Evolutionary conservation across 169 alveolate genomes (phyloP), one percentile per base, ranked within the genome.

Genomic region (Babesia microti): DNA sequence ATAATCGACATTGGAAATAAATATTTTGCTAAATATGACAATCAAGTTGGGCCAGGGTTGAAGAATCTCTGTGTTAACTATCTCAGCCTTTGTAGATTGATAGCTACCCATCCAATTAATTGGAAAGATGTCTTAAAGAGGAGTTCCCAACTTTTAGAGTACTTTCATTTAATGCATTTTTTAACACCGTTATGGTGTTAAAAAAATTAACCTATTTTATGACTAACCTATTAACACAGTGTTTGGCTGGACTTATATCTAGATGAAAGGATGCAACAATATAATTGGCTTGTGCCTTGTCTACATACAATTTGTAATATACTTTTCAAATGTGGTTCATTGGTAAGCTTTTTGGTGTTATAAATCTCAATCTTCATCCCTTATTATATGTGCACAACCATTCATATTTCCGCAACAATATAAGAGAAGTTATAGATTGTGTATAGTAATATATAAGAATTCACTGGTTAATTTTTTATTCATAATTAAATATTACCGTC

Each of bases 221-320:
- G n/a, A n/a, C n/a, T n/a, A n/a, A n/a, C n/a, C n/a, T n/a, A n/a
- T n/a, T n/a, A n/a, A n/a, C n/a, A n/a, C n/a, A n/a, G 70, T 23
- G n/a, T 53, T n/a, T 63, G 75, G 75, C 37, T 63, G 58, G 75
- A 63, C 45, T 39, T 63, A 11, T 63, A 63, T 30, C 24, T 63
- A 34, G 45, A 36, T 9, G 47, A 27, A 3, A 23, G 26, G 3
- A 11, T 34, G 7, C 7, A 17, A 0, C 63, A 63, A 1, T 57
- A 63, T 40, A 49, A 63, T 42, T 63, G 75, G 75, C 75, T 63
- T 6, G 75, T 63, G 18, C 75, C 75, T 1, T 44, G 49, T 12
- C 53, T 63, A 15, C 52, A 63, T 17, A 26, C 75, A 12, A 26
- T 63, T 5, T 63, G 75, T 39, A 63, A 63, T 28, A 33, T 63